Percentiles rank a stretch among this genome's conserved stretches.
Evolutionary conservation across 2,329 filamentous ascomycete genomes (phyloP).

Genomic region (Aspergillus sp.): DNA sequence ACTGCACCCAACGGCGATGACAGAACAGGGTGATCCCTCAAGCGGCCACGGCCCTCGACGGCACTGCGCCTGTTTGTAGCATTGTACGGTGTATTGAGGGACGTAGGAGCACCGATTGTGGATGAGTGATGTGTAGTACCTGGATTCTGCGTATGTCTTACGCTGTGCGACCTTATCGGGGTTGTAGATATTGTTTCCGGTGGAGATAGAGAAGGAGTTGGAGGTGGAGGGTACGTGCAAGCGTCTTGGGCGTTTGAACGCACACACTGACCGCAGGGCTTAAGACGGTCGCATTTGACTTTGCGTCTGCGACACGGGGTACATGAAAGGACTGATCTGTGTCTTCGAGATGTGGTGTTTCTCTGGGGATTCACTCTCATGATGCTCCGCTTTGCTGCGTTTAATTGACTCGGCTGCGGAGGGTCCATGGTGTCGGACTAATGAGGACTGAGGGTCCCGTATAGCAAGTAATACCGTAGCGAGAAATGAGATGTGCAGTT

Average conservation of each 20-base stretch:
- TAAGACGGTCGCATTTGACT: neutral
- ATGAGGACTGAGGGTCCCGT: neutral
- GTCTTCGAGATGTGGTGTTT: neutral
- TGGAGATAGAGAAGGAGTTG: neutral
- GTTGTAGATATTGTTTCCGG: neutral
- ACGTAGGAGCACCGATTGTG: neutral
- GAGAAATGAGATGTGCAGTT: neutral
- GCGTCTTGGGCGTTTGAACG: neutral
- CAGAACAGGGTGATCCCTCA: neutral
- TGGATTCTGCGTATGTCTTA: neutral
- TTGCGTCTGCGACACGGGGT: neutral
- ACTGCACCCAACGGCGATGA: neutral
- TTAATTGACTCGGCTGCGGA: neutral
- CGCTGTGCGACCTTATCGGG: neutral
- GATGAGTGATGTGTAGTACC: neutral
- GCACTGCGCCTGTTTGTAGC: neutral
- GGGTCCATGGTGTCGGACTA: neutral
- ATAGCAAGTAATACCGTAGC: neutral
- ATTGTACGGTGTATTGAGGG: neutral
- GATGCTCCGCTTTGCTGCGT: neutral
- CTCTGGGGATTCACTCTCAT: constrained; percentile 1
- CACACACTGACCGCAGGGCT: neutral
- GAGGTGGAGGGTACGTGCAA: neutral
- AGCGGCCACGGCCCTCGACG: neutral
- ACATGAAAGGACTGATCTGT: neutral